Base-by-base conservation (phyloP, 176 grass and related monocot genomes). In the Oryza australiensis region DNA sequence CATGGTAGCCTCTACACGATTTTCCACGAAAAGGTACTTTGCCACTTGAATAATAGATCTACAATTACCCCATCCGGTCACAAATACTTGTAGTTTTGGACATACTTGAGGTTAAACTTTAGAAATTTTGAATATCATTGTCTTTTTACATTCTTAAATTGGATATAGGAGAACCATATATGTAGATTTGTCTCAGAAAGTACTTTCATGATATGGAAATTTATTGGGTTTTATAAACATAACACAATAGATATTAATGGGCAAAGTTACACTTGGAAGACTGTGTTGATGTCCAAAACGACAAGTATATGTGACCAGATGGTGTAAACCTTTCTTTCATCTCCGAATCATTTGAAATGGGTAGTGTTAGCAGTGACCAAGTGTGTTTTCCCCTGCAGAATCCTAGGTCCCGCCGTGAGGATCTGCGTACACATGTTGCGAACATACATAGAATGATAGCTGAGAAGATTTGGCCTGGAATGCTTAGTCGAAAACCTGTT, bases 381-480 rank as follows among this genome's bases (percentile, higher is more conserved):
- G 49, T 86, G 62, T 78, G 74, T 86, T 86, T 87, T 48, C 22
- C n/a, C 84, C 46, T 84, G 79, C 90, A 98, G 90, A 95, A 98
- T 86, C 86, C 90, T 81, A 95, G 82, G 79, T 91, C 82, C 7
- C 92, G 96, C 32, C 92, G 93, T 82, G 96, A 98, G 76, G 96
- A 98, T 84, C 75, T 95, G 63, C 93, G 93, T n/a, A 93, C 90
- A 68, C 96, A 98, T 43, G 89, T 93, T 75, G 85, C 93, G 53
- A 95, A 95, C 82, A 88, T 98, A 82, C 83, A 93, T 62, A 91
- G 96, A 27, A 98, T 91, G 89, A 95, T 98, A 64, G 90, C 96
- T 78, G 96, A 95, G 72, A 98, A 98, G 83, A 81, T 98, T 70
- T 98, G 96, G 92, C 96, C 92, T 16, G 88, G 92, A 72, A 98